Evolutionary conservation across 1,139 yeast species (phyloP).

Genomic region (Pichia sp.): DNA sequence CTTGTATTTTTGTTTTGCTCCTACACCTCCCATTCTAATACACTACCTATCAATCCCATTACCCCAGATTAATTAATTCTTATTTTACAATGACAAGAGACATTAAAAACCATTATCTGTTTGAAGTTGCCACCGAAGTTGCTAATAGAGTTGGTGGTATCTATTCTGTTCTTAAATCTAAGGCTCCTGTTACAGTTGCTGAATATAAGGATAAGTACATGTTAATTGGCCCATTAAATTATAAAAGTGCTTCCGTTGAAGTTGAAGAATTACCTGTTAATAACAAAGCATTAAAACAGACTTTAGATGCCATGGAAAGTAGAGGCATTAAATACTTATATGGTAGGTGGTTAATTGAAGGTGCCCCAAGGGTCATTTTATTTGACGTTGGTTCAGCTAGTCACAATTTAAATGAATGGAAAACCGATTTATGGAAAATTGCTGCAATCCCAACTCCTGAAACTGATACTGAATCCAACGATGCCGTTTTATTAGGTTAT

Average conservation of each 20-base stretch:
- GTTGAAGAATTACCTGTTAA: conserved; percentile 80
- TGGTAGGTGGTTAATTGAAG: conserved; percentile 96
- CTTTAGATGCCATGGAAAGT: conserved; percentile 66
- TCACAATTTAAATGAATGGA: conserved; percentile 80
- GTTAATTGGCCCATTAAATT: conserved; percentile 79
- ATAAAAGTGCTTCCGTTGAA: conserved; percentile 79
- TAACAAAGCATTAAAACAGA: conserved; percentile 52
- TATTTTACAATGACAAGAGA: conserved; percentile 55
- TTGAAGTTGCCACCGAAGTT: conserved; percentile 95
- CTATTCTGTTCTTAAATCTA: conserved; percentile 91
- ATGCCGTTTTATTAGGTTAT: conserved; percentile 88
- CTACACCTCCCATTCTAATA: not conserved
- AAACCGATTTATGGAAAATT: conserved; percentile 81
- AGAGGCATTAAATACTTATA: conserved; percentile 81
- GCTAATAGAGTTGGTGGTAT: conserved; percentile 98
- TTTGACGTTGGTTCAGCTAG: conserved; percentile 80
- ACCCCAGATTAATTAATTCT: conserved; percentile 2
- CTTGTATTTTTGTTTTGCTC: no score
- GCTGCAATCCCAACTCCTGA: conserved; percentile 94
- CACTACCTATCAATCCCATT: not conserved
- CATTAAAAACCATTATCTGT: conserved; percentile 74
- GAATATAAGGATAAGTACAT: conserved; percentile 88
- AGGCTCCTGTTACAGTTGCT: conserved; percentile 93
- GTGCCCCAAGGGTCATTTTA: conserved; percentile 87
- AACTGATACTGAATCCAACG: conserved; percentile 81